These are phyloP conservation scores for Tilletia walkeri DNA, from an alignment of 1,284 basidiomycete genomes.

Conservation along the genomic window DNA sequence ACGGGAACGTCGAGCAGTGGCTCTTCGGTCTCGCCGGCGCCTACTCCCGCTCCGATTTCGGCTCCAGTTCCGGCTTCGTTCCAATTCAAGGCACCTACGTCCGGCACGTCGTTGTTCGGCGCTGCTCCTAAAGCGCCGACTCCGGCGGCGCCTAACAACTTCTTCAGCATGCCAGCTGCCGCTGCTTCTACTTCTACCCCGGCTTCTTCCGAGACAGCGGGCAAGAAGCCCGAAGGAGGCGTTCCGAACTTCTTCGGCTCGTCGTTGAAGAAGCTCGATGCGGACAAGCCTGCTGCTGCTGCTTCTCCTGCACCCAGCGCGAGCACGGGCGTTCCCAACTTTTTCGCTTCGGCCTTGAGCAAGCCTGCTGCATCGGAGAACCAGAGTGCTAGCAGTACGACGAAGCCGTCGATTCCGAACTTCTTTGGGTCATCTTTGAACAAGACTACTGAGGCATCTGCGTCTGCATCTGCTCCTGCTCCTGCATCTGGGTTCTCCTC, in stretches of 20 bases:
- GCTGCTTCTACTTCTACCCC: not conserved
- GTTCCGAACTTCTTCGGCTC: conserved; percentile 11
- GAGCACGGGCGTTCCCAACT: not conserved
- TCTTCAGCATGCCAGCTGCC: not conserved
- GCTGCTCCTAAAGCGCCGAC: not conserved
- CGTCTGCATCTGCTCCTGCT: not conserved
- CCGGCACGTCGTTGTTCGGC: not conserved
- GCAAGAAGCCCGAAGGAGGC: not conserved
- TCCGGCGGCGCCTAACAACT: not conserved
- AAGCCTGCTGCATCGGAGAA: not conserved
- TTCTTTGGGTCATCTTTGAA: not conserved
- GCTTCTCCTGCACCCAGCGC: not conserved
- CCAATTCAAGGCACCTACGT: conserved; percentile 8
- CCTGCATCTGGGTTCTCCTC: not conserved
- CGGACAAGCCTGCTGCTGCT: conserved; percentile 1
- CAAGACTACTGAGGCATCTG: not conserved
- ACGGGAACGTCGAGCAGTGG: not conserved
- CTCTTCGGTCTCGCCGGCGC: not conserved
- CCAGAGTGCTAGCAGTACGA: not conserved
- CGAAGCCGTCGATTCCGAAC: not conserved
- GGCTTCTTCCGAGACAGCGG: not conserved
- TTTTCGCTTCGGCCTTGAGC: not conserved
- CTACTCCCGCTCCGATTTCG: not conserved
- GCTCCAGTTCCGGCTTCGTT: not conserved
- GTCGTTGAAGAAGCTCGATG: conserved; percentile 1